These are phyloP conservation scores for Pharus latifolius DNA, from an alignment of 176 grass and related monocot species.

Conservation along the genomic window DNA sequence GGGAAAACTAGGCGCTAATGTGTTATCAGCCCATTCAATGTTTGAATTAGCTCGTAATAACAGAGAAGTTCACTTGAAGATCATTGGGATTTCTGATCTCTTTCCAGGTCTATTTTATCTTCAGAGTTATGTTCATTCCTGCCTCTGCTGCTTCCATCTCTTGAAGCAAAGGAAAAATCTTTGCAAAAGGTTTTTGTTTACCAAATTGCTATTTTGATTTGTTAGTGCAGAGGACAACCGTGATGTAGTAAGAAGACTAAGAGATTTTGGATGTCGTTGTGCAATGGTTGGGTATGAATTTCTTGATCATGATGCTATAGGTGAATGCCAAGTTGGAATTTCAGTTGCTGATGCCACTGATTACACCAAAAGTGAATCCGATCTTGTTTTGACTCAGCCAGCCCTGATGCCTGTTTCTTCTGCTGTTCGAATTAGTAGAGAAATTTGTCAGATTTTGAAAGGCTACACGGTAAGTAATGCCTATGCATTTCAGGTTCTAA, in stretches of 20 bases:
- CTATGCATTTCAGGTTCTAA: conserved; percentile 7
- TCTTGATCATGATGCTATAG: conserved; percentile 40
- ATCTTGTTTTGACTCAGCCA: conserved; percentile 39
- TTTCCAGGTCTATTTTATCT: conserved; percentile 27
- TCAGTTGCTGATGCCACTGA: conserved; percentile 37
- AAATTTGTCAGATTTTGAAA: conserved; percentile 26
- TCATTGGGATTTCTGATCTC: conserved; percentile 18
- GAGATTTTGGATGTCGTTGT: conserved; percentile 8
- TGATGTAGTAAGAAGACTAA: conserved; percentile 21
- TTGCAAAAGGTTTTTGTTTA: conserved; percentile 9
- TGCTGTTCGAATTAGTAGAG: conserved; percentile 28
- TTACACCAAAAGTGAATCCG: conserved; percentile 39
- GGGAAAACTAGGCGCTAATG: conserved; percentile 34
- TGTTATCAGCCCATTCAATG: conserved; percentile 20
- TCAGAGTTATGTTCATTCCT: neutral
- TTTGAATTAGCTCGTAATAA: conserved; percentile 19
- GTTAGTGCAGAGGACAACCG: conserved; percentile 34
- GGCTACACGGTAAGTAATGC: conserved; percentile 14
- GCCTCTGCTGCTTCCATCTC: neutral
- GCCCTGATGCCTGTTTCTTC: conserved; percentile 23
- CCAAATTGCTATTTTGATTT: conserved; percentile 16
- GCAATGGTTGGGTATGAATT: conserved; percentile 37
- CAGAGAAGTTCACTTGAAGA: conserved; percentile 23
- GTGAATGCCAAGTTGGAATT: conserved; percentile 40
- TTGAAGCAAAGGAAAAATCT: neutral